Evolutionary conservation across 441 rosid species (phyloP).

Genomic region (Mallotus japonicus): DNA sequence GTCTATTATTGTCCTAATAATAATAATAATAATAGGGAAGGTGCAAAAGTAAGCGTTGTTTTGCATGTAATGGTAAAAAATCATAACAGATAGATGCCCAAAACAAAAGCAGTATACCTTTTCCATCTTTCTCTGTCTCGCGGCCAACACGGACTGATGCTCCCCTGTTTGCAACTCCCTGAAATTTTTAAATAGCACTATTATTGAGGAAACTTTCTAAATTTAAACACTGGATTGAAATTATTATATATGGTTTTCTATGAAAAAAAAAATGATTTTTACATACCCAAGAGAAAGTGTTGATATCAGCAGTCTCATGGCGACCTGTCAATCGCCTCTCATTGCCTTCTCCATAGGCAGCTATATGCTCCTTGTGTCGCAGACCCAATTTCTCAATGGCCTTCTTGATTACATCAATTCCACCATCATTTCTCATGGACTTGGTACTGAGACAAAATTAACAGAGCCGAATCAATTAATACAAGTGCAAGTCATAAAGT

Average conservation of each 20-base stretch:
- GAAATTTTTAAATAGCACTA: neutral
- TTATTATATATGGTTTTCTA: too few species aligned
- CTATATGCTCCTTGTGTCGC: slow-evolving; percentile 68
- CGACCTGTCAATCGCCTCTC: slow-evolving; percentile 67
- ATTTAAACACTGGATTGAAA: neutral
- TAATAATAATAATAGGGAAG: too few species aligned
- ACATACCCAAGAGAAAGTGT: slow-evolving; percentile 67
- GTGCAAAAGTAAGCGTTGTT: neutral
- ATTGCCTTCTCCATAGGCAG: slow-evolving; percentile 77
- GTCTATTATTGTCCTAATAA: too few species aligned
- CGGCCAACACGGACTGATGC: slow-evolving; percentile 84
- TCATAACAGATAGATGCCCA: too few species aligned
- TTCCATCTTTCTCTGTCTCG: slow-evolving; percentile 64
- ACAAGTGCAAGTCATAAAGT: neutral
- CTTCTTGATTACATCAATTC: slow-evolving; percentile 53
- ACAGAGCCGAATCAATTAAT: neutral
- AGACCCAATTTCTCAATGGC: slow-evolving; percentile 63
- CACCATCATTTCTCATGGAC: slow-evolving; percentile 70
- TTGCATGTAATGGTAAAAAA: neutral
- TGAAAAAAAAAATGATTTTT: neutral
- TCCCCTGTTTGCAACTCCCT: slow-evolving; percentile 86
- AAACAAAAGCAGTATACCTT: slow-evolving; percentile 33
- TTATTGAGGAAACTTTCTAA: neutral
- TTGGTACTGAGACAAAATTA: slow-evolving; percentile 44
- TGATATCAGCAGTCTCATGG: slow-evolving; percentile 78